phyloP scores from a whole-genome alignment of 352 stramenopile genomes.

The Phytophthora pinifolia region DNA sequence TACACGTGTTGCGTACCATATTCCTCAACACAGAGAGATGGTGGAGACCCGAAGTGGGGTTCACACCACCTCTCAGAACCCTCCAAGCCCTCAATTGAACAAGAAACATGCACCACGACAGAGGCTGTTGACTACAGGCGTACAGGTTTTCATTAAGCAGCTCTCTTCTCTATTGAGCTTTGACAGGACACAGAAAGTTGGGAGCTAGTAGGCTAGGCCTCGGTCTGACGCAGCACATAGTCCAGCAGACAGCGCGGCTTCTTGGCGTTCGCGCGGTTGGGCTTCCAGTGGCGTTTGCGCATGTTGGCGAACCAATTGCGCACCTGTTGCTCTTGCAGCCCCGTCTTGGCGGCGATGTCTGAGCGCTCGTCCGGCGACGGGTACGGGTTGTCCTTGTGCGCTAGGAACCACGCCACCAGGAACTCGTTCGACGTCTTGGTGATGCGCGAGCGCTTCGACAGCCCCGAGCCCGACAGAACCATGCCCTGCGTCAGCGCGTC shows the following conservation, averaged over 20 bases:
- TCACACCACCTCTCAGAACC: too few relatives aligned
- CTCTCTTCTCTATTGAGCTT: not conserved
- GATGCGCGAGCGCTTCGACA: conserved; percentile 55
- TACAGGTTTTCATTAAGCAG: not conserved
- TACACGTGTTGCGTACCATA: too few relatives aligned
- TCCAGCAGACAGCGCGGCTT: conserved; percentile 81
- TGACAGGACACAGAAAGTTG: too few relatives aligned
- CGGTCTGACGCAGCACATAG: conserved; percentile 68
- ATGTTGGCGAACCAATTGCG: conserved; percentile 91
- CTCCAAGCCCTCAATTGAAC: not conserved
- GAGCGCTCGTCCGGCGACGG: conserved; percentile 61
- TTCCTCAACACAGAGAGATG: too few relatives aligned
- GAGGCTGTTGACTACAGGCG: not conserved
- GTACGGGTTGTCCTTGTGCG: conserved; percentile 86
- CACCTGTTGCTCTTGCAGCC: conserved; percentile 79
- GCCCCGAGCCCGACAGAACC: conserved; percentile 20
- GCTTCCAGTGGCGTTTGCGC: conserved; percentile 89
- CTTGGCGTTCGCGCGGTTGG: conserved; percentile 61
- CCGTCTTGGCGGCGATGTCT: conserved; percentile 68
- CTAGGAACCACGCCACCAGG: conserved; percentile 84
- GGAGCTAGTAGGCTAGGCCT: conserved; percentile 18
- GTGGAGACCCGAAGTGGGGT: too few relatives aligned
- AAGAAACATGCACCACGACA: conserved; percentile 29
- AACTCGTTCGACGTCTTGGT: conserved; percentile 83
- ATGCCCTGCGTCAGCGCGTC: conserved; percentile 41